Conservation (phyloP, 345 rosid genomes). For the Brassica cretica region DNA sequence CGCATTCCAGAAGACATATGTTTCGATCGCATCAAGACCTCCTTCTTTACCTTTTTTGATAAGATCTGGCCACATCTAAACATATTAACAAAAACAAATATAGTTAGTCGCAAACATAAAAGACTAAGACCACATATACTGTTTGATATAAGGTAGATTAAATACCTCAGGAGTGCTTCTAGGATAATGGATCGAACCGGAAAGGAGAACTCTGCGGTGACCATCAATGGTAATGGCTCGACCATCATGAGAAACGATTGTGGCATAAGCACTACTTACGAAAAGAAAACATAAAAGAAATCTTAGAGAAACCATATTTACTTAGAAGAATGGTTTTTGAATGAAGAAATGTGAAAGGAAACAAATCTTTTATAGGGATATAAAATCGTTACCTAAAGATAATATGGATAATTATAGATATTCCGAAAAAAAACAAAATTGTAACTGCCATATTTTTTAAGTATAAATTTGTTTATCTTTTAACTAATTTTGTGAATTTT, state of each 20-base stretch:
- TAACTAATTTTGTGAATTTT: background rate
- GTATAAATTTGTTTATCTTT: background rate
- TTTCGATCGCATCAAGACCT: background rate
- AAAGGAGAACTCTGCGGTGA: slow-evolving; percentile 40
- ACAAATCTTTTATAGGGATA: background rate
- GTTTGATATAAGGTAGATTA: background rate
- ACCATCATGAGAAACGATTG: slow-evolving; percentile 30
- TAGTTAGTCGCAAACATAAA: background rate
- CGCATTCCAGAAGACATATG: background rate
- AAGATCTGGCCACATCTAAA: background rate
- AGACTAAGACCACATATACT: background rate
- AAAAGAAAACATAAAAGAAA: background rate
- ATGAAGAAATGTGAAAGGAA: background rate
- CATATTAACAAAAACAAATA: background rate
- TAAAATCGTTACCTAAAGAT: background rate
- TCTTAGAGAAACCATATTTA: background rate
- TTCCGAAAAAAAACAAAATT: background rate
- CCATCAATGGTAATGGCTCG: slow-evolving; percentile 56
- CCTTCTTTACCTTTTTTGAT: background rate
- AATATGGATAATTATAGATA: background rate
- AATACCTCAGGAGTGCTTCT: slow-evolving; percentile 33
- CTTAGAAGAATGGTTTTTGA: background rate
- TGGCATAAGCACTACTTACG: background rate
- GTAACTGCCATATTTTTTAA: background rate
- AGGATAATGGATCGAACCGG: slow-evolving; percentile 55